A percentile compares a stretch with the other conserved stretches of the same genome.
phyloP scores from a whole-genome alignment of 768 basidiomycete species.

The Psilocybe tampanensis region DNA sequence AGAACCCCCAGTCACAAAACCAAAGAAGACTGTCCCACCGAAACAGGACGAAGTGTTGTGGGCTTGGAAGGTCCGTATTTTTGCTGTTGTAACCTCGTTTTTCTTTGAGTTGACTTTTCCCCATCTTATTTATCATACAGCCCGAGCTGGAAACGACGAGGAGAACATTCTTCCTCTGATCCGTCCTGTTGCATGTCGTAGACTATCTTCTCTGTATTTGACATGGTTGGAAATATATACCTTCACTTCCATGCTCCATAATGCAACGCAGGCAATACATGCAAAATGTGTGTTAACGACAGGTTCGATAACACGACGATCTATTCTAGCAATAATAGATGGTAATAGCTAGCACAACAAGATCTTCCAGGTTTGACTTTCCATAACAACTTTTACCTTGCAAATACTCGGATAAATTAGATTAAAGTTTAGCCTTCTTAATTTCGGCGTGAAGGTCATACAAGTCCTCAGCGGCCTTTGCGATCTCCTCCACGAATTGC shows the following conservation, averaged over 20 bases:
- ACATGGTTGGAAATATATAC: too few species aligned
- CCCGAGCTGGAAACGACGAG: constrained; percentile 92
- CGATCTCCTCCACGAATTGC: constrained; percentile 72
- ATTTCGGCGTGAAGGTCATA: constrained; percentile 54
- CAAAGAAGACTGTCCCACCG: constrained; percentile 50
- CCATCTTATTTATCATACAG: constrained; percentile 42
- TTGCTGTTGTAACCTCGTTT: neutral
- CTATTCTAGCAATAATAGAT: too few species aligned
- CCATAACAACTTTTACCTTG: too few species aligned
- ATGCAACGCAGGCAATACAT: too few species aligned
- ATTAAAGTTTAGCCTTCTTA: neutral
- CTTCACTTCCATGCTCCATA: too few species aligned
- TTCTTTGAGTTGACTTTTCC: constrained; percentile 11
- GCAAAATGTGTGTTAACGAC: too few species aligned
- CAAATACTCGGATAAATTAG: too few species aligned
- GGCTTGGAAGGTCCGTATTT: constrained; percentile 80
- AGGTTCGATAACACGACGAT: too few species aligned
- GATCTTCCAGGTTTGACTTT: too few species aligned
- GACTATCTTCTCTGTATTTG: neutral
- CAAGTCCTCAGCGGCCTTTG: constrained; percentile 63
- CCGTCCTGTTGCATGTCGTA: neutral
- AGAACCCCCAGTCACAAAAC: constrained; percentile 21
- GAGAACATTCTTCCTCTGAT: constrained; percentile 85
- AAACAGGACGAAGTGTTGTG: constrained; percentile 82
- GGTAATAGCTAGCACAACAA: too few species aligned